Evolutionary conservation across 306 rosid genomes (phyloP), one percentile per base, ranked within the genome.

Genomic region (Glycine tomentella): DNA sequence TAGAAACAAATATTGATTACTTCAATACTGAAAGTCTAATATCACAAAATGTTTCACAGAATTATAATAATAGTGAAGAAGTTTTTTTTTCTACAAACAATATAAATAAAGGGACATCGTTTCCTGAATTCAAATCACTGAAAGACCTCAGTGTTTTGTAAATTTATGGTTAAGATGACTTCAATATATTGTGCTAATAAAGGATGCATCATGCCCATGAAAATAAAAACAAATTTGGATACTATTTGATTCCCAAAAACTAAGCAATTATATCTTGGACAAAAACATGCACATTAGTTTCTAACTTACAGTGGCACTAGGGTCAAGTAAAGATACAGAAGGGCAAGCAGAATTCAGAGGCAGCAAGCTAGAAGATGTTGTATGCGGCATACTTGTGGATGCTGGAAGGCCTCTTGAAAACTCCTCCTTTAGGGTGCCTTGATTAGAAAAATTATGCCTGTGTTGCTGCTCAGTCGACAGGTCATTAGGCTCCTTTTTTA

Each of bases 401-500:
- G 88, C 80, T 38, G 92, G 69, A 91, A 85, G 87, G 42, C 91
- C 92, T 84, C 91, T 90, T 74, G 97, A 80, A 85, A 91, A 87
- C 77, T 90, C 96, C 53, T 92, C 93, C 76, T 76, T 86, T 58
- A 73, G 55, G 69, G 79, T 75, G 84, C 93, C 97, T 56, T 90
- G 88, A 61, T 87, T 87, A 66, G 93, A 71, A 36, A 84, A 73
- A 68, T 79, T 83, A 58, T 84, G 82, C 84, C 89, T 94, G 58
- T 85, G 90, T 76, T 89, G 93, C 87, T 86, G 93, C 90, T 92
- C 97, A 48, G 86, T 72, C 83, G 85, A 84, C 81, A 87, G 91
- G 74, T 91, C 94, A 77, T 49, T 48, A 6, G 86, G 91, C 85
- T 95, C 97, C 84, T 88, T 91, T 83, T 91, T 91, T 16, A 89